A percentile compares a stretch with the other conserved stretches of the same genome.
phyloP scores from a whole-genome alignment of 768 basidiomycete genomes.

The Hortiboletus campestris region DNA sequence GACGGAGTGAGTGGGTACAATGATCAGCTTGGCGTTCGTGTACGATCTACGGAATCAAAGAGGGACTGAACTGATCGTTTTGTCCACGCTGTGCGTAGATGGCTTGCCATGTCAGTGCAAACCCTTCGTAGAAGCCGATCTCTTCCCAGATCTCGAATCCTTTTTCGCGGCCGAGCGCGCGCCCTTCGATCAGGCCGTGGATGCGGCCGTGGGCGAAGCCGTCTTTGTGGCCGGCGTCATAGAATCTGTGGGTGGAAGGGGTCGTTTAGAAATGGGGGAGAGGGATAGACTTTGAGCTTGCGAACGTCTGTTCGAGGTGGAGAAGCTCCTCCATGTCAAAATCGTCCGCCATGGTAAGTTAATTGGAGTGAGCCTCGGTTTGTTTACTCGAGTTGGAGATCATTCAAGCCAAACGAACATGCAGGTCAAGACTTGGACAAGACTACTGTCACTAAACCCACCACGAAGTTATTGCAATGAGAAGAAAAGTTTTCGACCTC shows the following conservation, averaged over 20 bases:
- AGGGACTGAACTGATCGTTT: constrained; percentile 12
- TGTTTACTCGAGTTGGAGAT: neutral
- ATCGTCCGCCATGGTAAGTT: constrained; percentile 16
- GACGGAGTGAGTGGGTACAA: neutral
- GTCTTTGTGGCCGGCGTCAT: constrained; percentile 69
- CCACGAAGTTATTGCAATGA: neutral
- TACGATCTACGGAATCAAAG: neutral
- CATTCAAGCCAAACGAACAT: neutral
- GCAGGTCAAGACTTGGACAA: neutral
- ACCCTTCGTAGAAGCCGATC: constrained; percentile 89
- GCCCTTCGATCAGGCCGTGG: constrained; percentile 89
- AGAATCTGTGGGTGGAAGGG: constrained; percentile 55
- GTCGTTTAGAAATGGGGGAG: neutral
- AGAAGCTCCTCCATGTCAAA: constrained; percentile 62
- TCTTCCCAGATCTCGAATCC: constrained; percentile 98
- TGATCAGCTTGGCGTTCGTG: neutral
- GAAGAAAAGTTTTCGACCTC: neutral
- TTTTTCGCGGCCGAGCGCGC: constrained; percentile 84
- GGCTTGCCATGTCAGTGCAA: constrained; percentile 67
- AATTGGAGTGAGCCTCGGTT: neutral
- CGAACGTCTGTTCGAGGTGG: constrained; percentile 62
- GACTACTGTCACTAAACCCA: neutral
- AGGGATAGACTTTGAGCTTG: neutral
- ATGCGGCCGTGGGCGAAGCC: constrained; percentile 84
- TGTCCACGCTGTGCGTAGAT: constrained; percentile 39